Percentiles rank a stretch among this genome's conserved stretches.
Conservation (phyloP, 1,139 yeast species). For the Blastobotrys apis region DNA sequence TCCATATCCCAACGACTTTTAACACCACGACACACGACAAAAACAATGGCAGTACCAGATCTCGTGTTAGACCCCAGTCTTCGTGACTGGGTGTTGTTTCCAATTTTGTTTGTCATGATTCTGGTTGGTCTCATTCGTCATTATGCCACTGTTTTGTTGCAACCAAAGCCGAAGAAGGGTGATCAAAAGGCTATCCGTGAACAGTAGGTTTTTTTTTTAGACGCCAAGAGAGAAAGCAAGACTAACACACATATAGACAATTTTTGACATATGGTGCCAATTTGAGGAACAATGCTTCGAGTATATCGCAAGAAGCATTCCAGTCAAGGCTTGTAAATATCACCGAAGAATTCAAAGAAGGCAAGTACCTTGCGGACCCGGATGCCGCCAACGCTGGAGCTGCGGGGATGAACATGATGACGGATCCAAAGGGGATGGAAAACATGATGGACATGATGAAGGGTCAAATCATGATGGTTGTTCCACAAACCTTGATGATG, state of each 20-base stretch:
- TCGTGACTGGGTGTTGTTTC: conserved; percentile 86
- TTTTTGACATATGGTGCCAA: conserved; percentile 51
- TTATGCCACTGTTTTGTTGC: conserved; percentile 56
- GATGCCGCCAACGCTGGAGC: conserved; percentile 10
- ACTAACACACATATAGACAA: conserved; percentile 26
- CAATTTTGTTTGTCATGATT: conserved; percentile 87
- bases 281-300: conserved; percentile 47
- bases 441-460: conserved; percentile 77
- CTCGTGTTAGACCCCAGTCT: conserved; percentile 73
- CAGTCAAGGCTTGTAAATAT: conserved; percentile 45
- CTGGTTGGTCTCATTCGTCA: conserved; percentile 80
- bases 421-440: conserved; percentile 69
- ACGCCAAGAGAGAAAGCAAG: background rate
- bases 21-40: background rate
- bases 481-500: conserved; percentile 92
- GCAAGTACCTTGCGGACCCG: conserved; percentile 49
- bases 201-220: conserved; percentile 29
- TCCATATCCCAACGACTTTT: too few relatives aligned
- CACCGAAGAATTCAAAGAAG: conserved; percentile 46
- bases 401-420: conserved; percentile 54
- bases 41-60: conserved; percentile 42
- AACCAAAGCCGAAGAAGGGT: conserved; percentile 56
- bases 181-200: conserved; percentile 57
- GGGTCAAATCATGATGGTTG: conserved; percentile 73
- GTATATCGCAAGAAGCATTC: conserved; percentile 48